These are phyloP conservation scores for Tolypocladium tropicale DNA, from an alignment of 2,329 filamentous ascomycete species.

Conservation along the genomic window DNA sequence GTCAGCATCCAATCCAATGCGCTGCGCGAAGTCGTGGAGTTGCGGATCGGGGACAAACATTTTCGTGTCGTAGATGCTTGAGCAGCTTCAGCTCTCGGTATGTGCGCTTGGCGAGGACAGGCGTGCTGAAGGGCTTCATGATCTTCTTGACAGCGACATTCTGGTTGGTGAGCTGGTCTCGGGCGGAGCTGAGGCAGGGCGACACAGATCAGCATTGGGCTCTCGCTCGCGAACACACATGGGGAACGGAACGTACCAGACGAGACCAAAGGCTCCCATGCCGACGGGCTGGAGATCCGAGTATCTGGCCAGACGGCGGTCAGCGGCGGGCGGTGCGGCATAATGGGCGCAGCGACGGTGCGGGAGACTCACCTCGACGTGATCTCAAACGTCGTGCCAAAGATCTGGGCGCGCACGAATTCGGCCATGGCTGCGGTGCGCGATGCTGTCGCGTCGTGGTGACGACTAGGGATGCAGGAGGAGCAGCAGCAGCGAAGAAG, in stretches of 20 bases:
- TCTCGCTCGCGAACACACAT: neutral
- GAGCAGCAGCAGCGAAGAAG: neutral
- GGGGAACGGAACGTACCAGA: slow-evolving; percentile 58
- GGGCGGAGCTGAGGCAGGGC: slow-evolving; percentile 63
- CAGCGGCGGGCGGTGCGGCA: neutral
- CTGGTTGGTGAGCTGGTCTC: slow-evolving; percentile 93
- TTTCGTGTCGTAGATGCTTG: slow-evolving; percentile 95
- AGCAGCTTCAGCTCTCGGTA: slow-evolving; percentile 96
- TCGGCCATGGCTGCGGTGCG: slow-evolving; percentile 69
- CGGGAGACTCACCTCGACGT: slow-evolving; percentile 69
- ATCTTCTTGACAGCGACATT: slow-evolving; percentile 99
- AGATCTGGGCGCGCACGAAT: slow-evolving; percentile 98
- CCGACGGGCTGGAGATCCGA: slow-evolving; percentile 96
- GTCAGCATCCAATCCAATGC: neutral
- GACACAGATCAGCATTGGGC: neutral
- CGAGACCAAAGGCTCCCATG: slow-evolving; percentile 97
- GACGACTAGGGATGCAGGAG: neutral
- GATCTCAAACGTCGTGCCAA: slow-evolving; percentile 99
- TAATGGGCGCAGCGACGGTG: neutral
- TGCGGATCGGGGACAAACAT: slow-evolving; percentile 45
- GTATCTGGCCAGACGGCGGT: slow-evolving; percentile 51
- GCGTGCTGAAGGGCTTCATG: slow-evolving; percentile 99
- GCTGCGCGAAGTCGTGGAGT: neutral
- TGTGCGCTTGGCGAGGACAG: slow-evolving; percentile 92
- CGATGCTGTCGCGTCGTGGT: neutral